Base-by-base conservation (phyloP, 768 basidiomycete species). In the Leccinum boreale region DNA sequence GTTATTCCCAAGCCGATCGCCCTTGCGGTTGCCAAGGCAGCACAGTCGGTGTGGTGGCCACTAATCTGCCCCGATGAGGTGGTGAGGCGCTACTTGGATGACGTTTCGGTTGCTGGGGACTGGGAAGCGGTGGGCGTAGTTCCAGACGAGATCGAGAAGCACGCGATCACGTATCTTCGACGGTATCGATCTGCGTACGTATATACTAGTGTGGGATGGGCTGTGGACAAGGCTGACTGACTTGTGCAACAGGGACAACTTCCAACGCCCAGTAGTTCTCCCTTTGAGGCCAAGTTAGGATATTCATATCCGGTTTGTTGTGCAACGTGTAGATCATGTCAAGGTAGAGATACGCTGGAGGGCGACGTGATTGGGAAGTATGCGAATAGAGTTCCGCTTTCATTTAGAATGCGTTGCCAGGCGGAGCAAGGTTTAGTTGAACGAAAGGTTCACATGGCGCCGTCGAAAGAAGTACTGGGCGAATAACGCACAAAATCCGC, bases 21-120 rank as follows among this genome's bases (percentile, higher is more conserved):
- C 39, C 74, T 81, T 31, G 66, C 80, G 8, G 72, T 92, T 39
- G 81, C 94, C 4, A 84, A 78, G 63, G 72, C 79, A 50, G 79
- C 81, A n/a, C 89, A 84, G 69, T 72, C 64, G 58, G 80, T 74
- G 0, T 99, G 94, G 94, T 98, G 95, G 94, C 94, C 95, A 12
- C 81, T 89, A 36, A 79, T 97, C 51, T 85, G 83, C 69, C 92
- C 94, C 1, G 96, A 99, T 70, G 94, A 97, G 73, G 87, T 99
- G 21, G 81, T 84, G 66, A 80, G 97, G 67, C 84, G 92, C 58
- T 97, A 84, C 71, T 84, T 98, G 63, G 82, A 94, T 74, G 95
- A 98, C 72, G 77, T 78, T 36, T 81, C 85, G 56, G 82, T 78
- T 57, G 80, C 77, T 19, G 92, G 92, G 23, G 88, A 88, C 70